Conservation (phyloP, 2,329 filamentous ascomycete species). For the Claviceps fusiformis region DNA sequence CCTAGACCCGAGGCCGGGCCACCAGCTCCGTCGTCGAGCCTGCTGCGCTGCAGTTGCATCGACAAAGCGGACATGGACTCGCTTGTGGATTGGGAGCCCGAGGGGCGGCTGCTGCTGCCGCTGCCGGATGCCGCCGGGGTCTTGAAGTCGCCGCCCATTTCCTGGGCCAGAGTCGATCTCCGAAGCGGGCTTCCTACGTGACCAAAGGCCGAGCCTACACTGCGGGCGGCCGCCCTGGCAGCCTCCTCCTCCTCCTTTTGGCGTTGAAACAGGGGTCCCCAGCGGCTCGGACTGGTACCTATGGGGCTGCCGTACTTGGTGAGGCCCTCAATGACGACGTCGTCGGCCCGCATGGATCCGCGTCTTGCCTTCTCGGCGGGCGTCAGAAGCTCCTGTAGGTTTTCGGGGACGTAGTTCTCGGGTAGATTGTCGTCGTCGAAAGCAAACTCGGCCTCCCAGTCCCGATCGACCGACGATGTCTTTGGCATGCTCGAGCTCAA, state of each 20-base stretch:
- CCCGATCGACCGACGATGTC: constrained; percentile 47
- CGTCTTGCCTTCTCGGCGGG: constrained; percentile 53
- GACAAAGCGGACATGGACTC: constrained; percentile 45
- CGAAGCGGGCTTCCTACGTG: constrained; percentile 53
- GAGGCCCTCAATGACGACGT: constrained; percentile 30
- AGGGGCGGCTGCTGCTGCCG: constrained; percentile 26
- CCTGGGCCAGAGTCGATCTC: constrained; percentile 46
- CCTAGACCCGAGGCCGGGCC: constrained; percentile 18
- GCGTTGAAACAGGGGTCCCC: constrained; percentile 46
- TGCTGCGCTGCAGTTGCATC: constrained; percentile 48
- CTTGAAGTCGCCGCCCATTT: constrained; percentile 27
- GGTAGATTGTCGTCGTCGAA: constrained; percentile 54
- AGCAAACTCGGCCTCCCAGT: constrained; percentile 56
- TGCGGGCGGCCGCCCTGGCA: constrained; percentile 21
- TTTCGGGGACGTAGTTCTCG: constrained; percentile 56
- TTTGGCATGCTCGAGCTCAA: constrained; percentile 56
- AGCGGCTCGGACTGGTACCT: constrained; percentile 45
- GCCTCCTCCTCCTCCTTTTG: constrained; percentile 45
- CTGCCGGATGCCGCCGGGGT: constrained; percentile 21
- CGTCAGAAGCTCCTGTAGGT: constrained; percentile 51
- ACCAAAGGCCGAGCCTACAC: constrained; percentile 42
- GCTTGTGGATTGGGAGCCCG: constrained; percentile 26
- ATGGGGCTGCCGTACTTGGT: constrained; percentile 50
- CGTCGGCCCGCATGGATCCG: constrained; percentile 42
- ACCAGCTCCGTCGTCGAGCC: constrained; percentile 29